Evolutionary conservation across 2,329 filamentous ascomycete genomes (phyloP), one percentile per base, ranked within the genome.

Genomic region (Bipolaris sorokiniana): DNA sequence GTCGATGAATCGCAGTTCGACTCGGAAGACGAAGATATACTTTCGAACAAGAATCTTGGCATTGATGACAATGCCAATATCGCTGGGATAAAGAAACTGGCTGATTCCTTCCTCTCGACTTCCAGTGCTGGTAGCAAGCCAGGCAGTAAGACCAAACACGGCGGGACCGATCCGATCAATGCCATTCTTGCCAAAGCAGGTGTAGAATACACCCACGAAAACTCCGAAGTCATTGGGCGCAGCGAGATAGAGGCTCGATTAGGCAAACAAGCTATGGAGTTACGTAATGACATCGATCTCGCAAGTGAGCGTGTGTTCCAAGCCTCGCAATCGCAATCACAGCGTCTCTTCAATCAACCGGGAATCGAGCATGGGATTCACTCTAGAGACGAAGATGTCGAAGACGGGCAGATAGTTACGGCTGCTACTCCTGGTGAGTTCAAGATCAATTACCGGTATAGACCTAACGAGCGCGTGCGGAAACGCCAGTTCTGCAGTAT

Each of bases 141-240:
- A 7, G 73, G 72, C 23, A 80, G 77, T 48, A 77, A 67, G 44
- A 65, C 68, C 6, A 76, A 76, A 55, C 83, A 81, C 64, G 88
- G 78, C 54, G 80, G 59, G 0, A 57, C 83, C 45, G 91, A 98
- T 68, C 89, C 91, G 0, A 84, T 98, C 31, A 90, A 94, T 66
- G 95, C 92, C 2, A 98, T 99, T 60, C 85, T 99, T 1, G 87
- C 91, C 2, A 87, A 88, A 7, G 92, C 91, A 0, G 95, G 95
- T 1, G 93, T 99, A 0, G 88, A 95, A 70, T 99, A 99, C 74
- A 96, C 92, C 0, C 95, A 99, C 71, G 90, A 98, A 67, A 99
- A 99, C 73, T 92, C 91, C 1, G 93, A 99, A 76, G 93, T 99
- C 13, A 86, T 99, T 54, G 95, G 95, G 10, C 89, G 91, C 0